Percentiles rank a stretch among this genome's conserved stretches.
These are phyloP conservation scores for Inga oerstediana DNA, from an alignment of 306 rosid species.

Conservation along the genomic window DNA sequence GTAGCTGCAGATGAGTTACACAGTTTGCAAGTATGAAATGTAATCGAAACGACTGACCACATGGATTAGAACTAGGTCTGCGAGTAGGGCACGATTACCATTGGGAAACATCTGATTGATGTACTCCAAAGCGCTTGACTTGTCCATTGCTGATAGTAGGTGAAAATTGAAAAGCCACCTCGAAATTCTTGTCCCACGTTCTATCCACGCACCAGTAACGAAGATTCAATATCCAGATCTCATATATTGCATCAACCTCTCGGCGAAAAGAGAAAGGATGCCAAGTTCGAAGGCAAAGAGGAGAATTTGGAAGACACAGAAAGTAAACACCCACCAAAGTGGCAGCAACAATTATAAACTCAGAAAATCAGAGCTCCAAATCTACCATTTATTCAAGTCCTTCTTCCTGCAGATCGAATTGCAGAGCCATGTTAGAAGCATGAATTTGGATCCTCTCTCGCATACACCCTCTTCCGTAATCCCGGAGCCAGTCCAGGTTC, in stretches of 20 bases:
- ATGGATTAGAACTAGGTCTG: neutral
- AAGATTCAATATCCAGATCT: constrained; percentile 30
- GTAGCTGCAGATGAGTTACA: neutral
- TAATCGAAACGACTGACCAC: neutral
- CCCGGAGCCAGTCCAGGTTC: neutral
- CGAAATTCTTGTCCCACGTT: constrained; percentile 6
- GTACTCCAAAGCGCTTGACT: constrained; percentile 92
- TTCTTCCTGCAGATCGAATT: constrained; percentile 33
- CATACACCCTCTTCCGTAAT: neutral
- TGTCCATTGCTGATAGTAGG: constrained; percentile 64
- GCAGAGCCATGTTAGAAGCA: neutral
- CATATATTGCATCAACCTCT: constrained; percentile 3
- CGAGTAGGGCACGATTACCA: constrained; percentile 42
- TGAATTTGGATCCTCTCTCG: neutral
- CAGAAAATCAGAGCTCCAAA: neutral
- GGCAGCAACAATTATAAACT: neutral
- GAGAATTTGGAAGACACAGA: neutral
- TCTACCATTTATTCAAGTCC: constrained; percentile 7
- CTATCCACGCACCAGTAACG: neutral
- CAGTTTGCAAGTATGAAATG: neutral
- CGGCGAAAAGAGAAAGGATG: neutral
- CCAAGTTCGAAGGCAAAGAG: neutral
- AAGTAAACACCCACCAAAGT: neutral
- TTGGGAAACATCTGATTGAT: constrained; percentile 99
- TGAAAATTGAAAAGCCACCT: neutral